phyloP scores from a whole-genome alignment of 352 stramenopile genomes.

The Pythium rishiriense region DNA sequence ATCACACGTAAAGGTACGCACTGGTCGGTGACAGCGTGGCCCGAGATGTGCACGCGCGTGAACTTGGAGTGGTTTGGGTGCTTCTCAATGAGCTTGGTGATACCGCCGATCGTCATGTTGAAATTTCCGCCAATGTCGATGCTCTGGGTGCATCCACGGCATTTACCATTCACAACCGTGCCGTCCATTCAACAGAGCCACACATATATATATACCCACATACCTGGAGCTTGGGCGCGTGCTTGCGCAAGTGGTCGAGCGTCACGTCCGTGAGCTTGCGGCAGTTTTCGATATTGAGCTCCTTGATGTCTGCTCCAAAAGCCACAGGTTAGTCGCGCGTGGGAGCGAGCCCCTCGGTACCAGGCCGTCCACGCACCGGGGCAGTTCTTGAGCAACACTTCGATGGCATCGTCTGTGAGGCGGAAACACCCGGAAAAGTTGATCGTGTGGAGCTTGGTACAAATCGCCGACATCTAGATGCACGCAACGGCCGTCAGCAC shows the following conservation, averaged over 20 bases:
- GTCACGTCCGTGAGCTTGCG: conserved; percentile 84
- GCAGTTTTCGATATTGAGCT: conserved; percentile 89
- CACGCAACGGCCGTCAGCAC: neutral
- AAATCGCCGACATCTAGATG: conserved; percentile 70
- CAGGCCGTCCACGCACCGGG: conserved; percentile 56
- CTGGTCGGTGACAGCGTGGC: conserved; percentile 81
- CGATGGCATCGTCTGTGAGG: conserved; percentile 84
- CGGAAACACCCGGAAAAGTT: conserved; percentile 89
- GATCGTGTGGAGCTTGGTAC: conserved; percentile 82
- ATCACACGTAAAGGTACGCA: conserved; percentile 29
- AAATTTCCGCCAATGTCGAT: conserved; percentile 87
- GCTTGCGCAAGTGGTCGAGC: conserved; percentile 76
- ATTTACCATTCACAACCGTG: neutral
- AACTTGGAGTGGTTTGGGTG: conserved; percentile 91
- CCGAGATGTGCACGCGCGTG: conserved; percentile 82
- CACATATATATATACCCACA: neutral
- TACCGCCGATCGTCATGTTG: conserved; percentile 87
- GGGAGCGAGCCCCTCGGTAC: too few species aligned
- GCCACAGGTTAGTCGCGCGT: neutral
- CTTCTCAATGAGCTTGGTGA: conserved; percentile 89
- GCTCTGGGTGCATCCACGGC: conserved; percentile 36
- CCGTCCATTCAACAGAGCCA: neutral
- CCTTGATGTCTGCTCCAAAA: conserved; percentile 68
- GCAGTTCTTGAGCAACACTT: conserved; percentile 78
- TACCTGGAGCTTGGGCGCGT: conserved; percentile 81